Base-by-base conservation (phyloP, 495 filamentous ascomycete species). In the Tuber microsphaerosporum region DNA sequence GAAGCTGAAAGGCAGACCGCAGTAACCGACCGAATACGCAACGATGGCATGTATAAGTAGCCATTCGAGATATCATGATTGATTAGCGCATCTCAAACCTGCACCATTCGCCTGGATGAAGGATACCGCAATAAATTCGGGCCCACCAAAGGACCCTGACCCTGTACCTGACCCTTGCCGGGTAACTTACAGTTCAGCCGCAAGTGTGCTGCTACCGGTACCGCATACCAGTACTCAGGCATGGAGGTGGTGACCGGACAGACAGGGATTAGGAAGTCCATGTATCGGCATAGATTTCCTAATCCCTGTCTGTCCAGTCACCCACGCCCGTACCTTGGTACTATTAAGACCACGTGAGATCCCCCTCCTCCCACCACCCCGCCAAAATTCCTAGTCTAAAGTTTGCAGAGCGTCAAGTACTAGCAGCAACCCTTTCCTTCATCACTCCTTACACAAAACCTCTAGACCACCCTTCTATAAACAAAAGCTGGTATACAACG, bases 11-110 rank as follows among this genome's bases (percentile, higher is more conserved):
- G 3, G 14, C 12, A 34, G 45, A 56, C 45, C 46, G 37, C 6
- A 72, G 16, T 6, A n/a, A 72, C n/a, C 71, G 51, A 42, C 46
- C 71, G 16, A 75, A 46, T 72, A 73, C 78, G 56, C 77, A 79
- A 70, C 73, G 76, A 56, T 75, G 77, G 61, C 77, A 79, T 26
- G 75, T 61, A 48, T 73, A 75, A 43, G 68, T 26, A 39, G 56
- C 51, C 41, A 76, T 56, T 46, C 70, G 74, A 34, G 71, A 45
- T 34, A 77, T 44, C 76, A 77, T 77, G 31, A 22, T 41, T 65
- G 56, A 65, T 34, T 34, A 7, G 26, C n/a, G 51, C 56, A 65
- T 65, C 56, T 65, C 56, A 34, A 34, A 19, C 26, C 51, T 26
- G 0, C 22, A 26, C n/a, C 9, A 14, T 56, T 9, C 51, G 56